Base-by-base conservation (phyloP, 495 filamentous ascomycete genomes). In the Hyphodiscus hymeniophilus region DNA sequence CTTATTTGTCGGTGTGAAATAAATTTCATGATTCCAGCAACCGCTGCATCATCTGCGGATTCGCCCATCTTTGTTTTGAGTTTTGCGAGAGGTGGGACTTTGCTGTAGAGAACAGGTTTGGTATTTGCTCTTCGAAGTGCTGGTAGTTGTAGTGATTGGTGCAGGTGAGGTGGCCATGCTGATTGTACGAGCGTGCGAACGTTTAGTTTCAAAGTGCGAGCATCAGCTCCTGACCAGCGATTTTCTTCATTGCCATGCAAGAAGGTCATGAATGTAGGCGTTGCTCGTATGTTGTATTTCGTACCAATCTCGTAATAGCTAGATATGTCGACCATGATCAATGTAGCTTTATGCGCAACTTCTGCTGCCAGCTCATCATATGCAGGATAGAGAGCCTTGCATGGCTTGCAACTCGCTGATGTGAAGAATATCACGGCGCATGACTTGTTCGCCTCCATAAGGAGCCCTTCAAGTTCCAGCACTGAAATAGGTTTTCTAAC, bases 401-500 rank as follows among this genome's bases (percentile, higher is more conserved):
- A 96, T 3, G 91, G 89, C 0, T 81, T 76, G 58, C 91, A 96
- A 22, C 82, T 92, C 3, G 85, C 73, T 8, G 85, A 90, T 2
- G 91, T 96, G 65, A 97, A 97, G 72, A 95, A 97, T 50, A 95
- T 73, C 24, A 92, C 80, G 3, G 87, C 86, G 53, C 85, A 89
- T 1, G 80, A 75, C 15, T 72, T 65, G 16, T 74, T 69, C 7
- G 83, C 81, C 23, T 68, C 65, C 2, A 66, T 59, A 4, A 95
- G 65, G 8, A 82, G 62, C 16, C 60, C 59, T 10, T 89, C 71
- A 0, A 96, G 64, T 35, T 85, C 76, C 2, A 60, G 55, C 6
- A 85, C 58, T 34, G 56, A 68, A 24, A 55, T 61, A 13, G 66
- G 60, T 22, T 56, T 48, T 16, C 60, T 61, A 7, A 76, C 68